These are phyloP conservation scores for Cucumis variabilis DNA, from an alignment of 331 rosid genomes.

Conservation along the genomic window DNA sequence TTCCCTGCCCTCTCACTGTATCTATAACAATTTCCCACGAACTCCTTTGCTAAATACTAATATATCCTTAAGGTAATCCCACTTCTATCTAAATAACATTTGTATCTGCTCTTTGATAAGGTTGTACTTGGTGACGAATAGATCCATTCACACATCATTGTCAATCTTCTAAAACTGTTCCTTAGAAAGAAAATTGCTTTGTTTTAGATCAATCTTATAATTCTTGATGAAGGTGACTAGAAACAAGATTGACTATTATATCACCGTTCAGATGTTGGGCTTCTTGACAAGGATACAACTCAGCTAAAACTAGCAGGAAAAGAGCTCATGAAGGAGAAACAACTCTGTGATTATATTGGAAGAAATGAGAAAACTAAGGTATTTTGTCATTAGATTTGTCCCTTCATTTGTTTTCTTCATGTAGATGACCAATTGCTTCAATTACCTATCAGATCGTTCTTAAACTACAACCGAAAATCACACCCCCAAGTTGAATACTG, in stretches of 20 bases:
- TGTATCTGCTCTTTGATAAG: background rate
- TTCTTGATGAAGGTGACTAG: constrained; percentile 7
- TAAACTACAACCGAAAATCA: constrained; percentile 28
- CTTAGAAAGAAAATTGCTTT: background rate
- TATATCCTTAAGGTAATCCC: background rate
- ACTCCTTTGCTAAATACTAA: background rate
- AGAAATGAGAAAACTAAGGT: constrained; percentile 39
- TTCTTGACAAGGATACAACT: constrained; percentile 19
- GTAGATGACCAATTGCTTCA: background rate
- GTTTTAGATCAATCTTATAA: background rate
- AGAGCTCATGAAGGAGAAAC: constrained; percentile 27
- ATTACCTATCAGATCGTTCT: constrained; percentile 32
- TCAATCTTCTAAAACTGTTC: background rate
- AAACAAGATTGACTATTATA: constrained; percentile 19
- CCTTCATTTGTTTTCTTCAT: background rate
- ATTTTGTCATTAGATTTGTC: background rate
- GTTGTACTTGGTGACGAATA: background rate
- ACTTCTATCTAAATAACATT: background rate
- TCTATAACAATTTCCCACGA: background rate
- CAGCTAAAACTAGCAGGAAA: constrained; percentile 37
- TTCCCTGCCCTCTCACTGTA: background rate
- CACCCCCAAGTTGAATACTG: background rate
- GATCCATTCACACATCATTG: background rate
- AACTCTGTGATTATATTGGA: constrained; percentile 39
- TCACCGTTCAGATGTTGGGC: constrained; percentile 22